phyloP scores from a whole-genome alignment of 2,329 filamentous ascomycete genomes.

The Aspergillus caelatus region DNA sequence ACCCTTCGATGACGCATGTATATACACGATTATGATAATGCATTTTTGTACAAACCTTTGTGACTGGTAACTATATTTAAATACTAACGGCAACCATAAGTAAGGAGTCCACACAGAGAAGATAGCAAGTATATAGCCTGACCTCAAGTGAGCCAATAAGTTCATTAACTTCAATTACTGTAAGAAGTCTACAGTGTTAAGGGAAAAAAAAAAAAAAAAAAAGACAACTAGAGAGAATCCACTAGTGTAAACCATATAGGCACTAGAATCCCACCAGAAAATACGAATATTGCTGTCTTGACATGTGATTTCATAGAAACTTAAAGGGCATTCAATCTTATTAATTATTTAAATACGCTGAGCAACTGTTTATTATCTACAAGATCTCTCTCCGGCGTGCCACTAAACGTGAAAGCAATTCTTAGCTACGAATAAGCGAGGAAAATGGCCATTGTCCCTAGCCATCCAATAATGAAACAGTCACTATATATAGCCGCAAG shows the following conservation, averaged over 20 bases:
- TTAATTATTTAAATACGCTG: too few relatives aligned
- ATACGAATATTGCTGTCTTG: too few relatives aligned
- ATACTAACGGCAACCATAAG: not conserved
- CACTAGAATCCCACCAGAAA: not conserved
- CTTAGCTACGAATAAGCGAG: too few relatives aligned
- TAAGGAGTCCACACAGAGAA: not conserved
- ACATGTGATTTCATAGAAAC: too few relatives aligned
- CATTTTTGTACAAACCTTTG: not conserved
- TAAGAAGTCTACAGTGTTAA: not conserved
- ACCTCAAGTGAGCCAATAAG: not conserved
- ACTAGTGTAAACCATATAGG: not conserved
- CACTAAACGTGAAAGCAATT: too few relatives aligned
- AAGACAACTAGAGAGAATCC: not conserved
- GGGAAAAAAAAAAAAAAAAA: too few relatives aligned
- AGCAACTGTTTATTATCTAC: too few relatives aligned
- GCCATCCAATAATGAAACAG: too few relatives aligned
- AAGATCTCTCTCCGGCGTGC: too few relatives aligned
- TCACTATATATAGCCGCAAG: too few relatives aligned
- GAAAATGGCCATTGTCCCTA: too few relatives aligned
- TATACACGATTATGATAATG: conserved; percentile 2
- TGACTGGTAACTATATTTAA: not conserved
- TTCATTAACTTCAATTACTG: not conserved
- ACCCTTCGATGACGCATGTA: conserved; percentile 17
- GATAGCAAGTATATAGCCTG: not conserved
- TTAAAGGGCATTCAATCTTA: too few relatives aligned